phyloP scores from a whole-genome alignment of 441 rosid genomes.

The Brassica hybrid region DNA sequence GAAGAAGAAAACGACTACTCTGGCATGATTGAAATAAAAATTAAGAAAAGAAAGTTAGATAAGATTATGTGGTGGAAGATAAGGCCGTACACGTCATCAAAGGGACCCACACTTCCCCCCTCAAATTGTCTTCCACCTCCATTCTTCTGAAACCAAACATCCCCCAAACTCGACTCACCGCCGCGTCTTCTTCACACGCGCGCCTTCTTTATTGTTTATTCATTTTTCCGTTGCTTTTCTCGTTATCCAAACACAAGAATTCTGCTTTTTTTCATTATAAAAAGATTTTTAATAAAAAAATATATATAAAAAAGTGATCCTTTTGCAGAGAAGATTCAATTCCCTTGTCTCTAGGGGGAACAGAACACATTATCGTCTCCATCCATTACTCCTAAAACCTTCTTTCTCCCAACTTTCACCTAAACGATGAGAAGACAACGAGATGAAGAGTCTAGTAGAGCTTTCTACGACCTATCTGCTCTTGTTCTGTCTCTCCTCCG shows the following conservation, averaged over 20 bases:
- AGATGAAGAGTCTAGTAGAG: conserved; percentile 61
- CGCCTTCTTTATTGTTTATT: background rate
- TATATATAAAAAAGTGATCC: background rate
- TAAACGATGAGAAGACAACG: conserved; percentile 55
- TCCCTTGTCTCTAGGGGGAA: background rate
- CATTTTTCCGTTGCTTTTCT: background rate
- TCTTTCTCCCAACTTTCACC: background rate
- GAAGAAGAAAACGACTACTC: background rate
- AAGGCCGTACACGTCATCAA: background rate
- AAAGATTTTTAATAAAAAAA: no score
- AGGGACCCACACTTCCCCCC: background rate
- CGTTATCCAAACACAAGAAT: conserved; percentile 3
- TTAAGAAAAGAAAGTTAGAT: background rate
- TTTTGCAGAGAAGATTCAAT: background rate
- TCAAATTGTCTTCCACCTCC: conserved; percentile 3
- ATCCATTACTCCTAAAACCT: background rate
- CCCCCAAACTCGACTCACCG: background rate
- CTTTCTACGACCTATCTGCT: conserved; percentile 68
- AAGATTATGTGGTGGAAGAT: conserved; percentile 5
- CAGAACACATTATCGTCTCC: background rate
- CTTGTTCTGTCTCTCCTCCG: conserved; percentile 71
- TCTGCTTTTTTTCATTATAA: background rate
- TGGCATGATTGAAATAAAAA: background rate
- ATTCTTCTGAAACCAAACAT: background rate
- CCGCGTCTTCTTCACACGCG: conserved; percentile 2